Base-by-base conservation (phyloP, 2,329 filamentous ascomycete species). In the Laburnicola sp. region DNA sequence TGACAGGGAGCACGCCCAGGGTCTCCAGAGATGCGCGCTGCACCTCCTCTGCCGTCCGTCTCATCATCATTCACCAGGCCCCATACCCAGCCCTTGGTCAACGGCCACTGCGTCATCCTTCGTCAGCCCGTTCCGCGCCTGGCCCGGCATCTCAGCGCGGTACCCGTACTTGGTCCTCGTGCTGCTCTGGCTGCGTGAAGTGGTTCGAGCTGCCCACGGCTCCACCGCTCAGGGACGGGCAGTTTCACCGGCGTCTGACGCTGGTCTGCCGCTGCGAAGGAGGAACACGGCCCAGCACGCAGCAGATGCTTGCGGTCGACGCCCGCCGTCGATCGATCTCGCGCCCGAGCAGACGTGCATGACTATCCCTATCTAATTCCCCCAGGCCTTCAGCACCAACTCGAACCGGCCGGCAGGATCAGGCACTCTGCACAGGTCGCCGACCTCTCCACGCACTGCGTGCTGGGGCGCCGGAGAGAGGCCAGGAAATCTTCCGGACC, bases 291-390 rank as follows among this genome's bases (percentile, higher is more conserved):
- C 51, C 31, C 52, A 60, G 52, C 38, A 41, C 44, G 61, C 57
- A 61, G 57, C 58, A 63, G 51, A 53, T 56, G 57, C 62, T 58
- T 49, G 58, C 56, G 50, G 16, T 16, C 16, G 54, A 54, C 57
- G 51, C 48, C 60, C 57, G 58, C 48, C 52, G 58, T 60, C 60
- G 60, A 69, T 65, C 65, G 59, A 69, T 68, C 63, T 58, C 53
- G 50, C 54, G 62, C 51, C 57, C 58, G 56, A 54, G 16, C 44
- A 46, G 49, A 50, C 52, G 48, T 51, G 48, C 54, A 58, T 54
- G 38, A 51, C 55, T 28, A 60, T 50, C 56, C 56, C 58, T 58
- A 57, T 50, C 44, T 41, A 40, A 42, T 36, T 39, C 48, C 39
- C 47, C 45, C 48, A 39, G 53, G 37, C 48, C 31, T 23, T 31